Percentiles rank a stretch among this genome's conserved stretches.
These are phyloP conservation scores for Infundibulicybe gibba DNA, from an alignment of 768 basidiomycete genomes.

Conservation along the genomic window DNA sequence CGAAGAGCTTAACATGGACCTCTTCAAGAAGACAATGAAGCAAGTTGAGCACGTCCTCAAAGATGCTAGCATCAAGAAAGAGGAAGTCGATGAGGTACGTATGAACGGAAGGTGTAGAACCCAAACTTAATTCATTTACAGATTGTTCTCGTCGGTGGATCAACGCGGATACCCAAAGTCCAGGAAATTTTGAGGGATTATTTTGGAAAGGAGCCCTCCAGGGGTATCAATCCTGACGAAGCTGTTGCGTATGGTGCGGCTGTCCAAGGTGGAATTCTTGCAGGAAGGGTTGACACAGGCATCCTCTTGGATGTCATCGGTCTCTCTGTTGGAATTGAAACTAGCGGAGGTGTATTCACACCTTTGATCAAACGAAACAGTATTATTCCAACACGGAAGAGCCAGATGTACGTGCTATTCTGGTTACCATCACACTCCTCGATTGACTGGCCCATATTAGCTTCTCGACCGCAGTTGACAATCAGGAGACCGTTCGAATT, in stretches of 20 bases:
- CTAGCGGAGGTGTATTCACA: constrained; percentile 62
- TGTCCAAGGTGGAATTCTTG: constrained; percentile 63
- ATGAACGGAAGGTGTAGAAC: neutral
- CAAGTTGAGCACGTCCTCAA: constrained; percentile 82
- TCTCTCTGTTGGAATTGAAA: constrained; percentile 59
- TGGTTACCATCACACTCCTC: neutral
- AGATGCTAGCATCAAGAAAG: constrained; percentile 78
- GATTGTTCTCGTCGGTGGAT: constrained; percentile 56
- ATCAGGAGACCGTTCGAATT: constrained; percentile 86
- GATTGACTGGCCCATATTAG: constrained; percentile 12
- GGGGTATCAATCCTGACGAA: constrained; percentile 70
- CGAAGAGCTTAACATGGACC: constrained; percentile 76
- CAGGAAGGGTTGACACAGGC: constrained; percentile 48
- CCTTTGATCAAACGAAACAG: constrained; percentile 46
- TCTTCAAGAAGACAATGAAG: constrained; percentile 83
- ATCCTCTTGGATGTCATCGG: constrained; percentile 59
- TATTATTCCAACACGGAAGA: constrained; percentile 49
- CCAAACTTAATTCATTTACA: constrained; percentile 7
- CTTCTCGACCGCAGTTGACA: constrained; percentile 89
- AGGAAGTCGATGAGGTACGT: constrained; percentile 64
- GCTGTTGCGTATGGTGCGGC: constrained; percentile 74
- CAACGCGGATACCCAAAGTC: constrained; percentile 69
- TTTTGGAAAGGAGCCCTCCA: constrained; percentile 66
- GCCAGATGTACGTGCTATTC: constrained; percentile 27
- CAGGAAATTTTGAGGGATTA: constrained; percentile 64